These are phyloP conservation scores for Spathaspora jeffriesii DNA, from an alignment of 1,139 yeast genomes.

Conservation along the genomic window DNA sequence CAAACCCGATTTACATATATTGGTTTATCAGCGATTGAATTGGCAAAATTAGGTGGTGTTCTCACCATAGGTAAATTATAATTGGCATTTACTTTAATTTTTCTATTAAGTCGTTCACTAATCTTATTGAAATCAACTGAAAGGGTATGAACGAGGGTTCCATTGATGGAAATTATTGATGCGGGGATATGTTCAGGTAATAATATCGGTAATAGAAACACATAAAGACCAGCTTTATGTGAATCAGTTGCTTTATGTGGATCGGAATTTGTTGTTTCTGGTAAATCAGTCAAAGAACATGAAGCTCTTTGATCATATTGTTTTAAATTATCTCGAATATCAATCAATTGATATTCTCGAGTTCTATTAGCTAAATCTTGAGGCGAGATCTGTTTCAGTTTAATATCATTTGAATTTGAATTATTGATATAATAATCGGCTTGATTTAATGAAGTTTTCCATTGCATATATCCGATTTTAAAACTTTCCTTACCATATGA, in stretches of 20 bases:
- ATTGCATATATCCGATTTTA: slow-evolving; percentile 47
- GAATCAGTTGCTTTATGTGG: slow-evolving; percentile 12
- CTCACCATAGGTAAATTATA: slow-evolving; percentile 60
- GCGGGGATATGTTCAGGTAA: slow-evolving; percentile 77
- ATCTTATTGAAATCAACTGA: slow-evolving; percentile 30
- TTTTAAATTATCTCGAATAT: slow-evolving; percentile 17
- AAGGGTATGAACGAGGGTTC: slow-evolving; percentile 40
- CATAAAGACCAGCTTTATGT: slow-evolving; percentile 75
- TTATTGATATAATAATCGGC: slow-evolving; percentile 49
- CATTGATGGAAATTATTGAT: slow-evolving; percentile 58
- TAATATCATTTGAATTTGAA: slow-evolving; percentile 35
- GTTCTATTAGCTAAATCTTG: slow-evolving; percentile 39
- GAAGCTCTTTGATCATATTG: slow-evolving; percentile 6
- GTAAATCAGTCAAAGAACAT: background rate
- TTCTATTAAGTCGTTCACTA: slow-evolving; percentile 38
- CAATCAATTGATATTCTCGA: slow-evolving; percentile 30
- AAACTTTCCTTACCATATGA: slow-evolving; percentile 45
- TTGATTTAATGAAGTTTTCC: slow-evolving; percentile 45
- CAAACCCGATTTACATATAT: slow-evolving; percentile 80
- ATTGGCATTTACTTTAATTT: slow-evolving; percentile 25
- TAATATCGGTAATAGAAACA: slow-evolving; percentile 70
- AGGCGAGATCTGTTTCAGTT: slow-evolving; percentile 27
- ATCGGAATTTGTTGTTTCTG: slow-evolving; percentile 2
- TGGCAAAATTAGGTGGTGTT: slow-evolving; percentile 79
- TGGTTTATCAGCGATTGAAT: slow-evolving; percentile 76